Base-by-base conservation (phyloP, 129 eudicot species). In the Helichrysum umbraculigerum region DNA sequence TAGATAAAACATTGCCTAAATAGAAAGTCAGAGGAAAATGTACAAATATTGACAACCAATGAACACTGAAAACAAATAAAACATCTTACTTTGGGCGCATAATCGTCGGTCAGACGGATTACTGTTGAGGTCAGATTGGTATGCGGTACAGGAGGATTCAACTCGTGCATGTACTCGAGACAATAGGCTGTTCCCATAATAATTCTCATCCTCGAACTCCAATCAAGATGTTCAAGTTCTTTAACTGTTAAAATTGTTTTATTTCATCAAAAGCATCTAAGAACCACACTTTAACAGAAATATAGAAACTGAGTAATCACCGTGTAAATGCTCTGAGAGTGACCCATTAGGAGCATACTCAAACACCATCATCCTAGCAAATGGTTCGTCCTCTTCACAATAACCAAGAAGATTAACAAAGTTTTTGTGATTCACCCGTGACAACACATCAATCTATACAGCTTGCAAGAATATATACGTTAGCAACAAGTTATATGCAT, bases 351-450 rank as follows among this genome's bases (percentile, higher is more conserved):
- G 85, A 52, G 96, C 97, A 85, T 86, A 94, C 87, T 94, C 99
- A 65, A 88, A 89, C 72, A 91, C 99, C 99, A 94, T 91, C 97
- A 94, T 89, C 86, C 97, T 83, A 20, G 68, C 72, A 63, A 94
- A 94, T 64, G 93, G 96, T 66, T 89, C 92, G 28, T 91, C 79
- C 86, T 91, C 99, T 86, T 91, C 97, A 61, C 99, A 91, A 75
- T 91, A 89, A 1, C 99, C 99, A 71, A 94, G 79, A 61, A 94
- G 93, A 68, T 94, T 94, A 47, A 85, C 86, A 61, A 88, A 94
- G 78, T 94, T 94, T 86, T 94, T 94, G 92, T 94, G 99, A 74
- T 94, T 94, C 65, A 94, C 87, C 65, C 90, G 73, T 50, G 99
- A 89, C 60, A 94, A 76, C 25, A 79, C 71, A 81, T 91, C 90